phyloP scores from a whole-genome alignment of 1,284 basidiomycete genomes.

The Cryptococcus sp. region DNA sequence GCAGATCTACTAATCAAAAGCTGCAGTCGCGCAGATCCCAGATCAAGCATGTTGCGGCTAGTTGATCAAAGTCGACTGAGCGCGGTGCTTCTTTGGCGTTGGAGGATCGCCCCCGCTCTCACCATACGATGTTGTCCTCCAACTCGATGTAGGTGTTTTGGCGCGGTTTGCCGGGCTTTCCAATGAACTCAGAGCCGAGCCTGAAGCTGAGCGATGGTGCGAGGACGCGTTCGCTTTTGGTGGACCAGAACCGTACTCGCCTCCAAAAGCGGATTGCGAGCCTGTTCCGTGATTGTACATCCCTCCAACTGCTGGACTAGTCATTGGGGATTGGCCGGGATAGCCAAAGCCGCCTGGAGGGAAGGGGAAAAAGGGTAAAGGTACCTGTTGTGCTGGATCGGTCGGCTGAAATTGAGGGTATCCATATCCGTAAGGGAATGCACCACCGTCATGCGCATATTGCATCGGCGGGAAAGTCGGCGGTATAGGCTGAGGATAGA shows the following conservation, averaged over 20 bases:
- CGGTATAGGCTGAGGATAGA: slow-evolving; percentile 6
- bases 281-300: slow-evolving; percentile 40
- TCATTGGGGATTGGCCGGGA: background rate
- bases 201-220: too few relatives aligned
- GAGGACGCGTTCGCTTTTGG: too few relatives aligned
- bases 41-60: too few relatives aligned
- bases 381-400: background rate
- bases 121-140: too few relatives aligned
- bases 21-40: too few relatives aligned
- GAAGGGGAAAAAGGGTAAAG: background rate
- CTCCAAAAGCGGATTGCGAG: slow-evolving; percentile 45
- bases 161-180: too few relatives aligned
- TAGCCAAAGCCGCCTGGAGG: background rate
- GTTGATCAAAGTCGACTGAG: too few relatives aligned
- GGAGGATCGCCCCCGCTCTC: too few relatives aligned
- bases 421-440: background rate
- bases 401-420: slow-evolving; percentile 1
- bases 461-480: background rate
- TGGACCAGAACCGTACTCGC: slow-evolving; percentile 39
- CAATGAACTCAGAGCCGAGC: too few relatives aligned
- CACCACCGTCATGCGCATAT: background rate
- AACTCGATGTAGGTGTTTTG: too few relatives aligned
- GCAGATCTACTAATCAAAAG: too few relatives aligned
- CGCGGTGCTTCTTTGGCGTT: too few relatives aligned
- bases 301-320: slow-evolving; percentile 14